Evolutionary conservation across 371 early-diverging fungal genomes (phyloP).

Genomic region (Gilbertella persicaria): DNA sequence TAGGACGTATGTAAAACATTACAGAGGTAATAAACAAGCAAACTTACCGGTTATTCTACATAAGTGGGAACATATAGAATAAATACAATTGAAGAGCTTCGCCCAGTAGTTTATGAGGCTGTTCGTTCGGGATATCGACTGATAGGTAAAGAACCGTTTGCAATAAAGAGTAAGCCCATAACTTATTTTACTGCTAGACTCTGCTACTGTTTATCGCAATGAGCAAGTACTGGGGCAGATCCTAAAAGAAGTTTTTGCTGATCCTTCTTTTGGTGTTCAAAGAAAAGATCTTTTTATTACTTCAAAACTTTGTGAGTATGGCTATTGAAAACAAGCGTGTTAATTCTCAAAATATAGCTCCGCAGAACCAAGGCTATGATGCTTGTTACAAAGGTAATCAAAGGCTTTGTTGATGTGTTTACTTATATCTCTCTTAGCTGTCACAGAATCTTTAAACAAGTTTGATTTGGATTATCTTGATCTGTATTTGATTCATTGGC

Average conservation of each 20-base stretch:
- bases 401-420: too few relatives aligned
- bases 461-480: slow-evolving; percentile 78
- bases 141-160: slow-evolving; percentile 52
- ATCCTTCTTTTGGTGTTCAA: slow-evolving; percentile 52
- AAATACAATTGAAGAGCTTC: slow-evolving; percentile 46
- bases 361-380: slow-evolving; percentile 81
- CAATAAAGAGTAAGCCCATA: background rate
- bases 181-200: slow-evolving; percentile 44
- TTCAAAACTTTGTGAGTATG: slow-evolving; percentile 80
- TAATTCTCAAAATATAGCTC: slow-evolving; percentile 46
- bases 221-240: slow-evolving; percentile 80
- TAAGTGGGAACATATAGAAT: slow-evolving; percentile 78
- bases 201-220: slow-evolving; percentile 83
- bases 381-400: slow-evolving; percentile 59
- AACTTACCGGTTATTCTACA: background rate
- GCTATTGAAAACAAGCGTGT: background rate
- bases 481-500: slow-evolving; percentile 79
- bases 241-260: slow-evolving; percentile 61
- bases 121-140: slow-evolving; percentile 68
- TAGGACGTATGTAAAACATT: slow-evolving; percentile 12
- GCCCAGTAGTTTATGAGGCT: slow-evolving; percentile 56
- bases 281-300: slow-evolving; percentile 93
- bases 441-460: slow-evolving; percentile 55
- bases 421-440: slow-evolving; percentile 31
- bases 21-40: background rate